Base-by-base conservation (phyloP, 495 filamentous ascomycete species). In the Penicillium paxilli region DNA sequence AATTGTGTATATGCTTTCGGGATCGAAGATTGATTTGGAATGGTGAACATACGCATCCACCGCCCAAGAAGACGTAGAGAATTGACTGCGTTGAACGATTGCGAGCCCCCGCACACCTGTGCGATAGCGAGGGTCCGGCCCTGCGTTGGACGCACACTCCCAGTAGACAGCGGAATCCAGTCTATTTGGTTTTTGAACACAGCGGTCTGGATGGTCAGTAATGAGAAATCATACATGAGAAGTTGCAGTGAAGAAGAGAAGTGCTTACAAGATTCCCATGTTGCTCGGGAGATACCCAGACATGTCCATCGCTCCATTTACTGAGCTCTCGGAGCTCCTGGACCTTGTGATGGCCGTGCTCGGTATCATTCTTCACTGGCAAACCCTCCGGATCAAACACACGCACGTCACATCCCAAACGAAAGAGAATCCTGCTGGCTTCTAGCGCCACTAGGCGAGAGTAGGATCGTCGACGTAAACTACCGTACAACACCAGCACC, bases 151-250 rank as follows among this genome's bases (percentile, higher is more conserved):
- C 86, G 82, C 0, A 90, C 81, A 25, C 78, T 80, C 9, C 86
- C 85, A 0, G 79, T 82, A 1, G 64, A 75, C 0, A 90, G 69
- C 3, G 87, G 87, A 42, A 89, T 87, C 87, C 86, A 90, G 66
- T 89, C 87, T 44, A 89, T 89, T 51, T 89, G 85, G 51, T 88
- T 87, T 58, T 90, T 89, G 77, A 90, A 89, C 0, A 88, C 83
- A 0, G 77, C 84, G 0, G 87, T 88, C 76, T 84, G 32, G 23
- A 22, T 47, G 16, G 52, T 54, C 11, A 55, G 54, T 46, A 56
- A 14, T 52, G n/a, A 49, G 22, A 33, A 26, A 22, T 19, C 14
- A 37, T 30, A 35, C 22, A 32, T 42, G 17, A 38, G 42, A 32
- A 17, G 25, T 28, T 41, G 25, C 20, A 5, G 21, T 8, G 10